Percentiles rank a stretch among this genome's conserved stretches.
Evolutionary conservation across 2,329 filamentous ascomycete species (phyloP).

Genomic region (Colletotrichum acutatum): DNA sequence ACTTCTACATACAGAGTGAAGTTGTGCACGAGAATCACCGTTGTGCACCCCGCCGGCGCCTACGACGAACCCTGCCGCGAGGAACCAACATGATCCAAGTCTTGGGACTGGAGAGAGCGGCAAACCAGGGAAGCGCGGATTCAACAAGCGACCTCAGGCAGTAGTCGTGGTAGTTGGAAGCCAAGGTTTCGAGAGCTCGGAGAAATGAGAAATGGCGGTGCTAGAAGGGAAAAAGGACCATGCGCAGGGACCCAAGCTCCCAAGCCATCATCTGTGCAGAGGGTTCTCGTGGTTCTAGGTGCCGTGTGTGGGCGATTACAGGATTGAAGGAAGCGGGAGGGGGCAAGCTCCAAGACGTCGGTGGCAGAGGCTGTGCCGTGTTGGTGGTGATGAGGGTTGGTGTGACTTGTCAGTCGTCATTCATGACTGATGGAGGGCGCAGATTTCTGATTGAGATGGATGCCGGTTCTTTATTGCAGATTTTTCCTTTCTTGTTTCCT

Average conservation of each 20-base stretch:
- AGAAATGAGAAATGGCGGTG: slow-evolving; percentile 15
- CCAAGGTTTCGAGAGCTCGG: slow-evolving; percentile 25
- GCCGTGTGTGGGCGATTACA: not conserved
- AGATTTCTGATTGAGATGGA: not conserved
- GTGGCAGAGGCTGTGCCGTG: slow-evolving; percentile 21
- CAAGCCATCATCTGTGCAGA: slow-evolving; percentile 11
- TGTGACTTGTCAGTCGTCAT: not conserved
- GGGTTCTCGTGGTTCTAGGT: slow-evolving; percentile 11
- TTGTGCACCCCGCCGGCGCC: not conserved
- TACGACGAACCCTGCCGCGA: not conserved
- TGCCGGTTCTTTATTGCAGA: not conserved
- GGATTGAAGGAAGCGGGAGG: slow-evolving; percentile 8
- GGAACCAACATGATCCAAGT: not conserved
- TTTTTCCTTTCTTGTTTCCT: not conserved
- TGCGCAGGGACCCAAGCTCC: slow-evolving; percentile 1
- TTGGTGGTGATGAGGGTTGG: slow-evolving; percentile 1
- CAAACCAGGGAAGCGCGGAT: not conserved
- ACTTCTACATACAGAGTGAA: not conserved
- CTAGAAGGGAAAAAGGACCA: not conserved
- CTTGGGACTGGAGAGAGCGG: not conserved
- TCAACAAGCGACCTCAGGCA: not conserved
- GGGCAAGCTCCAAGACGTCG: not conserved
- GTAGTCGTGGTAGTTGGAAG: not conserved
- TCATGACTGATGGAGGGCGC: not conserved
- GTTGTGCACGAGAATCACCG: not conserved